Evolutionary conservation across 2,329 filamentous ascomycete genomes (phyloP).

Genomic region (Botryosphaeria dothidea): DNA sequence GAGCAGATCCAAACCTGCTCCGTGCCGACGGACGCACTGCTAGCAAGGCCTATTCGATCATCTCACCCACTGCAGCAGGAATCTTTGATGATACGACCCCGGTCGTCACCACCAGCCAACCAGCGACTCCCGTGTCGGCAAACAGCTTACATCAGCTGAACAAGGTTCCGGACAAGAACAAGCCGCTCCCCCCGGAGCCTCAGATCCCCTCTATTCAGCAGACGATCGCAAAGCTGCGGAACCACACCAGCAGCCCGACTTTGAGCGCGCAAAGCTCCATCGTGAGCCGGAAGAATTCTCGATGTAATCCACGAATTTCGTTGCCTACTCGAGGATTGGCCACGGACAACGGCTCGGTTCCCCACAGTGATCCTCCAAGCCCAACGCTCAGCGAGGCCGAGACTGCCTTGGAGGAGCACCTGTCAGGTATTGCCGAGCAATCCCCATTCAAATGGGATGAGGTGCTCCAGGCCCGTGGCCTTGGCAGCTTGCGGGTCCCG

Average conservation of each 20-base stretch:
- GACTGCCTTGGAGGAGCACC: slow-evolving; percentile 31
- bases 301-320: not conserved
- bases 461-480: slow-evolving; percentile 10
- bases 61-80: slow-evolving; percentile 29
- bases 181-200: slow-evolving; percentile 11
- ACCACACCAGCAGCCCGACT: not conserved
- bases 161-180: not conserved
- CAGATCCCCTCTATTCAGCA: not conserved
- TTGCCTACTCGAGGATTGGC: not conserved
- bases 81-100: slow-evolving; percentile 27
- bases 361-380: slow-evolving; percentile 29
- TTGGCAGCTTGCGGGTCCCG: slow-evolving; percentile 7
- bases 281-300: slow-evolving; percentile 1
- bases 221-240: not conserved
- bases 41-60: slow-evolving; percentile 25
- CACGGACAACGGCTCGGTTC: slow-evolving; percentile 6
- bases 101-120: slow-evolving; percentile 10
- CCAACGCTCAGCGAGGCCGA: slow-evolving; percentile 52
- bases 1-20: slow-evolving; percentile 20
- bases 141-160: not conserved
- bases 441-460: slow-evolving; percentile 15
- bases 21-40: slow-evolving; percentile 23
- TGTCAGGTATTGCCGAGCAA: slow-evolving; percentile 12
- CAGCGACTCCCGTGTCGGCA: not conserved
- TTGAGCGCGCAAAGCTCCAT: not conserved